Evolutionary conservation across 371 early-diverging fungal genomes (phyloP), one percentile per base, ranked within the genome.

Genomic region (Mucor sp.): DNA sequence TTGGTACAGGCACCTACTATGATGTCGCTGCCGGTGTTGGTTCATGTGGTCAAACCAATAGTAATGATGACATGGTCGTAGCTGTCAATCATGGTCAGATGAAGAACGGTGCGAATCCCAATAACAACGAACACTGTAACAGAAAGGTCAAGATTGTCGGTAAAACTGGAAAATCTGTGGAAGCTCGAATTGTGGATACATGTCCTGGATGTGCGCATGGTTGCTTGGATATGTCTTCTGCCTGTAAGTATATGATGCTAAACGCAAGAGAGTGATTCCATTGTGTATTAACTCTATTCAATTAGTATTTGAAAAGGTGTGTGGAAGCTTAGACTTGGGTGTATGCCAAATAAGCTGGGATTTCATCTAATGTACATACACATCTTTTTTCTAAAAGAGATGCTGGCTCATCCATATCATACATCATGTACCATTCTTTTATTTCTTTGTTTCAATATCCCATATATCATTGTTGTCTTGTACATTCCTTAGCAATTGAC

Each of bases 121-220:
- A 80, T 44, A 60, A 33, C 4, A 80, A 76, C 33, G 50, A 61
- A 12, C 32, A 65, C 4, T 75, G 72, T 44, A 56, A 67, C 19
- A 60, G 60, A 35, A 60, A 57, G 43, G 55, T 66, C 28, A 55
- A 44, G 14, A 69, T 69, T 11, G 25, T 58, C 37, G 69, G 69
- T 53, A 65, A 59, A 33, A 35, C 21, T 64, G 71, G 76, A 25
- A 82, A 81, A 35, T 67, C 76, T 1, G 75, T 86, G 4, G 70
- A 66, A 23, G 87, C 85, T 32, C 79, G 71, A 19, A 63, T 87
- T 8, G 74, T 82, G 6, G 89, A 89, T 65, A 76, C 74, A 59
- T 90, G 90, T 69, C 85, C 84, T 12, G 82, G 69, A 19, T 89
- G 89, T 66, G 72, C 66, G 41, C 59, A 63, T 21, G 88, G 88